These are phyloP conservation scores for Parietaria judaica DNA, from an alignment of 306 rosid genomes.

Conservation along the genomic window DNA sequence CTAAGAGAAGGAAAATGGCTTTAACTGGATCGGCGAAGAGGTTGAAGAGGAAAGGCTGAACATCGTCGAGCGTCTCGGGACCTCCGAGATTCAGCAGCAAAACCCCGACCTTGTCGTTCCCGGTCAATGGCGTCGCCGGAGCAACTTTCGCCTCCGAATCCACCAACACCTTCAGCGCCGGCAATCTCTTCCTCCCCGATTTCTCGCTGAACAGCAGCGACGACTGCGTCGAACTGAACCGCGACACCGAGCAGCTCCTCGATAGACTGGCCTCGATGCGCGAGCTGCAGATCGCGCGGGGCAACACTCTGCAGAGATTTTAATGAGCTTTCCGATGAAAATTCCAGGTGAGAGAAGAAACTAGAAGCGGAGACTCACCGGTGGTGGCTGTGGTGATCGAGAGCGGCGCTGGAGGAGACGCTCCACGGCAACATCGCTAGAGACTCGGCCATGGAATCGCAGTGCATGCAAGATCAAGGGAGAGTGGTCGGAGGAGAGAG, in stretches of 20 bases:
- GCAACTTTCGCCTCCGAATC: conserved; percentile 39
- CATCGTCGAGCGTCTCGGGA: conserved; percentile 94
- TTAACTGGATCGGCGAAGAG: conserved; percentile 97
- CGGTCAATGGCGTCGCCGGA: conserved; percentile 39
- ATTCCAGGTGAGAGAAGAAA: neutral
- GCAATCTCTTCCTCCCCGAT: conserved; percentile 38
- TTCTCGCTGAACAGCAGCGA: conserved; percentile 34
- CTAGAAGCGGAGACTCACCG: conserved; percentile 6
- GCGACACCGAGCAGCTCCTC: conserved; percentile 29
- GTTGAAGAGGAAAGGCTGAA: conserved; percentile 91
- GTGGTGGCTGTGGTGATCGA: conserved; percentile 21
- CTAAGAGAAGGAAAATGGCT: conserved; percentile 2
- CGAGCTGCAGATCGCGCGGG: conserved; percentile 41
- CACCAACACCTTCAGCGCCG: conserved; percentile 56
- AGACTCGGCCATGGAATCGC: conserved; percentile 25
- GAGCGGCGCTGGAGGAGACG: conserved; percentile 14
- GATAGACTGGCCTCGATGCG: conserved; percentile 35
- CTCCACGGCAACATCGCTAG: conserved; percentile 24
- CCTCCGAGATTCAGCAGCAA: conserved; percentile 93
- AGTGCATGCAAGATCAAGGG: neutral
- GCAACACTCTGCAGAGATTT: conserved; percentile 30
- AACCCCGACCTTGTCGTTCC: conserved; percentile 72
- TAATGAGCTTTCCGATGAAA: neutral
- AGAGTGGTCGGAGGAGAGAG: neutral
- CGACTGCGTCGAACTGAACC: conserved; percentile 36